Base-by-base conservation (phyloP, 2,329 filamentous ascomycete species). In the Colletotrichum noveboracense region DNA sequence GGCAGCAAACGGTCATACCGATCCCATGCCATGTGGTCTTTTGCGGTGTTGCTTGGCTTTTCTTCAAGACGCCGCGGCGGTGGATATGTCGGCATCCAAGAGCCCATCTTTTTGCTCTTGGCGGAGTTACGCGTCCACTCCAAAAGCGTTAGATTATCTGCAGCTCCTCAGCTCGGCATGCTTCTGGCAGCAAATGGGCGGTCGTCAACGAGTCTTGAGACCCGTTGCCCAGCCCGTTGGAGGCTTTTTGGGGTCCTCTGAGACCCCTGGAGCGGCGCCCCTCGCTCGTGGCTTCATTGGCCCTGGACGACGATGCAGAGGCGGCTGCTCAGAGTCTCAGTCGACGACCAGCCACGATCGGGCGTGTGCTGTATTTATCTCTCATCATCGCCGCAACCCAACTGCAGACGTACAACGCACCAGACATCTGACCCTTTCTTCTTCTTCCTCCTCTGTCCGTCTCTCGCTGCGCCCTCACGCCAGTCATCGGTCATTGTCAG, bases 81-180 rank as follows among this genome's bases (percentile, higher is more conserved):
- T 75, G 70, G 73, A 65, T 75, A 73, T 64, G 58, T 73, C 73
- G 73, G 70, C 73, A 75, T 43, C 70, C 7, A 64, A 21, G 36
- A 65, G 56, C 36, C 73, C 69, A 34, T 58, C 62, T 66, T 68
- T 72, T 70, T 68, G 18, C 71, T 70, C 76, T 77, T 77, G 76
- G 76, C 76, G 64, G 43, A 52, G 13, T 66, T 77, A 77, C 76
- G 76, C 75, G 76, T 76, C 62, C 76, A 77, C 70, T 75, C 76
- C 60, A 66, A 77, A 77, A 77, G 70, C 67, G 76, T 77, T 77
- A 77, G 75, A 60, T 75, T 71, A 21, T 55, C 75, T 77, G 75
- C 76, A 77, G 64, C 71, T 75, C 66, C 62, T 65, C 62, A 69
- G 74, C 70, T 75, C 66, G 70, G 73, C 73, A 68, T 66, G 56